Evolutionary conservation across 257 asterid species (phyloP), one percentile per base, ranked within the genome.

Genomic region (Thymus mandschuricus): DNA sequence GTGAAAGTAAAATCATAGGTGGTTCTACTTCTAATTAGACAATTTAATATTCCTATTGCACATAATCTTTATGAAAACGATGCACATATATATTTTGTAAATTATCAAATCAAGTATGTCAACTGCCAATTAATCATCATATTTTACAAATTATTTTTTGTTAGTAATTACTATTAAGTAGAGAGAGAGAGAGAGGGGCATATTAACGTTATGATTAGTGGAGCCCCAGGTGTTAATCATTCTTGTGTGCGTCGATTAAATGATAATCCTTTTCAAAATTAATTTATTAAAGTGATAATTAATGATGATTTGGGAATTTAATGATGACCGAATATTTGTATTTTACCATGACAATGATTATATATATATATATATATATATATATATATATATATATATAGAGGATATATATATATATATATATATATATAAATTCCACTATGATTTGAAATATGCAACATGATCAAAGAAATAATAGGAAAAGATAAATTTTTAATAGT

Each of bases 141-240:
- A 60, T 60, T 21, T 35, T 3, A 44, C 43, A 61, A 69, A 75
- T 40, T 44, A 30, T n/a, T 72, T 75, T 21, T 40, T 63, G 64
- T 65, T 71, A 76, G 54, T 38, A 58, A 76, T 76, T 40, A 38
- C 3, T 38, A 59, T 48, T n/a, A n/a, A n/a, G 49, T n/a, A 30
- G 72, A 64, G 21, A 21, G 21, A 59, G 33, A 65, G 60, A 66
- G 56, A 28, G 40, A 61, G 56, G n/a, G 56, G 15, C 21, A 68
- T 30, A 21, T 27, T 50, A 8, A 10, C 31, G 48, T 12, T 55
- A 67, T 82, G 75, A 83, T 74, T 77, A 71, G 79, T 79, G 84
- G 84, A 75, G 75, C 82, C 82, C 82, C 71, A 71, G 66, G 66
- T 76, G 80, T 9, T 58, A 81, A 78, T 81, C 78, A 84, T 79